Evolutionary conservation across 306 rosid species (phyloP).

Genomic region (Malus asiatica): DNA sequence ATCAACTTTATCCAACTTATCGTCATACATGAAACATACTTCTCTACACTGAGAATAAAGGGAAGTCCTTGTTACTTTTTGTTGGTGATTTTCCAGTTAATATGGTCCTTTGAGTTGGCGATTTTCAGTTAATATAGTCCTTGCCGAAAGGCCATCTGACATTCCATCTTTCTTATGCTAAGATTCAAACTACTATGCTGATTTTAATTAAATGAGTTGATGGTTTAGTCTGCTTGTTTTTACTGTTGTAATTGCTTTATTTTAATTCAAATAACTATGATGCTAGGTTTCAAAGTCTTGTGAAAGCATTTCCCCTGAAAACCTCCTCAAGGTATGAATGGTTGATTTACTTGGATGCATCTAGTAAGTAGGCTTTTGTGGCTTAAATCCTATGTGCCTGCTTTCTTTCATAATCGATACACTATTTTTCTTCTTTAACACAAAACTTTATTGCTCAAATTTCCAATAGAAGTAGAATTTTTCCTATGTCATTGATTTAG

Average conservation of each 20-base stretch:
- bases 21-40: not conserved
- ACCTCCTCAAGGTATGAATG: constrained; percentile 75
- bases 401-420: not conserved
- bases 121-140: no score
- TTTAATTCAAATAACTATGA: no score
- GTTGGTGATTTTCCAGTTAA: no score
- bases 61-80: no score
- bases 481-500: not conserved
- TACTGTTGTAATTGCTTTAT: no score
- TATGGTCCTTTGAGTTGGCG: no score
- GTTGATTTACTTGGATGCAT: constrained; percentile 8
- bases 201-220: no score
- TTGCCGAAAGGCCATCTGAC: no score
- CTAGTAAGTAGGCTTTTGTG: constrained; percentile 3
- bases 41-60: no score
- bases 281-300: constrained; percentile 20
- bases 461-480: not conserved
- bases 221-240: not conserved
- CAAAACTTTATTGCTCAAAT: not conserved
- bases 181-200: no score
- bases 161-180: no score
- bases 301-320: constrained; percentile 54
- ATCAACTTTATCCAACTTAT: not conserved
- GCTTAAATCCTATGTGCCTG: not conserved
- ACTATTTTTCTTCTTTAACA: not conserved